Conservation (phyloP, 352 stramenopile genomes). For the Pythium aquatile region DNA sequence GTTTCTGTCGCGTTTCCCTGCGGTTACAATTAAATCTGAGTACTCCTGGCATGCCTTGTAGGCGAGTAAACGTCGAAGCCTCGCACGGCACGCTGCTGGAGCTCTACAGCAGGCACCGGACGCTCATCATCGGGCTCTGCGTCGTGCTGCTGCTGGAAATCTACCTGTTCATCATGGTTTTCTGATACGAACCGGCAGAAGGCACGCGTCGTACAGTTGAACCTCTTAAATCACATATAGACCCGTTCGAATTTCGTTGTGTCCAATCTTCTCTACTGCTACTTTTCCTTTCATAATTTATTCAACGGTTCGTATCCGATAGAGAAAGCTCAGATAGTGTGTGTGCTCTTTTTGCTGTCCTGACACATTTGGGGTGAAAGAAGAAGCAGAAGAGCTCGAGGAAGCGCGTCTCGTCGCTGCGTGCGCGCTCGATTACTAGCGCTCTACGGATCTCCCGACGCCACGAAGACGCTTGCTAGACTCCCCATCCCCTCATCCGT, state of each 20-base stretch:
- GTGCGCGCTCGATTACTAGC: background rate
- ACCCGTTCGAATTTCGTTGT: conserved; percentile 1
- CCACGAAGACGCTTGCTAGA: background rate
- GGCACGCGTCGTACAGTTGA: background rate
- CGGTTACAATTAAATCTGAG: background rate
- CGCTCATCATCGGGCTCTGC: conserved; percentile 86
- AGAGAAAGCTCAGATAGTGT: background rate
- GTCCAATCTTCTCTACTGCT: background rate
- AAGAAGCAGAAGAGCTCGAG: background rate
- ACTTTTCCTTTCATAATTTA: conserved; percentile 12
- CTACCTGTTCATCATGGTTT: conserved; percentile 84
- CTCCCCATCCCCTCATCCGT: background rate
- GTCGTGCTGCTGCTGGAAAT: conserved; percentile 78
- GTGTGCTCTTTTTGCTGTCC: background rate
- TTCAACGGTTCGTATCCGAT: conserved; percentile 7
- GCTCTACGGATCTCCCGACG: background rate
- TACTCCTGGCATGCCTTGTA: conserved; percentile 18
- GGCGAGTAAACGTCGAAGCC: conserved; percentile 71
- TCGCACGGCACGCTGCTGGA: conserved; percentile 77
- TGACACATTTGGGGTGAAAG: background rate
- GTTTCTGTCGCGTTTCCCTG: conserved; percentile 20
- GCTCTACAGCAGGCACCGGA: conserved; percentile 83
- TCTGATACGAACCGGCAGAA: conserved; percentile 28
- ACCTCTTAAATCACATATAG: conserved; percentile 4
- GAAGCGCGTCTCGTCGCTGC: background rate